Base-by-base conservation (phyloP, 805 yeast genomes). In the Wickerhamiella brachini region DNA sequence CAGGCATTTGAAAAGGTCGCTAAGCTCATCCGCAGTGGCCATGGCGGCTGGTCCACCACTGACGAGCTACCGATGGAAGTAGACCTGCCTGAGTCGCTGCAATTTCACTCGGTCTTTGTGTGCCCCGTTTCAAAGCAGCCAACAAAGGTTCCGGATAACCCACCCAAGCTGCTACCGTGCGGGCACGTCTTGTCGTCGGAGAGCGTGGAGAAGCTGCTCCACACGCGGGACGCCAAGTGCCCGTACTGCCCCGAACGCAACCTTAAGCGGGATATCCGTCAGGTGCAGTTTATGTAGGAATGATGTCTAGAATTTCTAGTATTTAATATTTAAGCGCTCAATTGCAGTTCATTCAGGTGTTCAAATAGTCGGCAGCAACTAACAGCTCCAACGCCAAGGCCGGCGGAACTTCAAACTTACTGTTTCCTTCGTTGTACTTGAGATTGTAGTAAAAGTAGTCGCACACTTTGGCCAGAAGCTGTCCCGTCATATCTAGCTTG, bases 301-400 rank as follows among this genome's bases (percentile, higher is more conserved):
- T n/a, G n/a, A n/a, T n/a, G n/a, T n/a, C n/a, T n/a, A n/a, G n/a
- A n/a, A n/a, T 24, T 24, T 24, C 26, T 24, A 24, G 8, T 24
- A 24, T 24, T 24, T 24, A 24, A 24, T 24, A 24, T 24, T 24
- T 24, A 24, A 24, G 5, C n/a, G n/a, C 8, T 24, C 26, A 24
- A 24, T 24, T 29, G 34, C 34, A 29, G 12, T 29, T 29, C 12
- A 15, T 5, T 37, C 20, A 37, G 18, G 41, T 37, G 9, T 85
- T 90, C 59, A 87, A 68, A 63, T 78, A 90, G 63, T 93, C 98
- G 1, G 97, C 95, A 23, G 95, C 95, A 38, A 93, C 90, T 45
- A 93, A 67, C 57, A 90, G 69, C 63, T 93, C 97, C 54, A 90
- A 70, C 0, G 97, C 95, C 78, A 90, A 76, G 57, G 87, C 97